phyloP scores from a whole-genome alignment of 768 basidiomycete species.

The Lactarius psammicola region DNA sequence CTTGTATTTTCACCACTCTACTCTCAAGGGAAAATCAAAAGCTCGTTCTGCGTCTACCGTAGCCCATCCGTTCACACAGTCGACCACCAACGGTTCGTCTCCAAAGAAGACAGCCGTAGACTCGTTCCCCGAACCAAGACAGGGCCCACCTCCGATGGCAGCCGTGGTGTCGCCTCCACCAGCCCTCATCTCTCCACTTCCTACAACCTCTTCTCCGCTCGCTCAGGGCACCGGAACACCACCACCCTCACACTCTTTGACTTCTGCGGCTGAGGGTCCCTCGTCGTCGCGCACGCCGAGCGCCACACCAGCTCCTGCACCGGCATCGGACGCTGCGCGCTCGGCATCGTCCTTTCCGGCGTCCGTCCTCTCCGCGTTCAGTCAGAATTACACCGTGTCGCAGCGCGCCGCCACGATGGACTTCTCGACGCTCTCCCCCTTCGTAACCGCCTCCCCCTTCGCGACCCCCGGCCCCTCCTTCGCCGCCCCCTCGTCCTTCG shows the following conservation, averaged over 20 bases:
- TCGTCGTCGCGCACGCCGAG: constrained; percentile 1
- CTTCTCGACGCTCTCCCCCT: constrained; percentile 22
- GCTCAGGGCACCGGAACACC: not conserved
- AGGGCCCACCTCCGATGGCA: not conserved
- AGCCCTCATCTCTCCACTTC: not conserved
- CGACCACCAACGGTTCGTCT: not conserved
- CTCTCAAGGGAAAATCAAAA: constrained; percentile 36
- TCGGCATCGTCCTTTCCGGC: constrained; percentile 2
- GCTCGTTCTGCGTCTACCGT: constrained; percentile 29
- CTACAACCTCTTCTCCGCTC: not conserved
- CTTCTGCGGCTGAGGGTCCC: not conserved
- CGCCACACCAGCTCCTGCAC: not conserved
- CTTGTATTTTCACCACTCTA: constrained; percentile 71
- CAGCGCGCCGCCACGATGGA: constrained; percentile 19
- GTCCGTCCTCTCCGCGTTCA: constrained; percentile 23
- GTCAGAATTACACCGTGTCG: constrained; percentile 2
- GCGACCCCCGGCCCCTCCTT: constrained; percentile 8
- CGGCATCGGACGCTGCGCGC: constrained; percentile 1
- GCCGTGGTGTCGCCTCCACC: not conserved
- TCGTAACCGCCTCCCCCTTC: constrained; percentile 15
- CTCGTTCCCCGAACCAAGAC: not conserved
- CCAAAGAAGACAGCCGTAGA: not conserved
- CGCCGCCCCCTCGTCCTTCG: constrained; percentile 19
- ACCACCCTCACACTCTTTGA: not conserved
- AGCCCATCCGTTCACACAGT: constrained; percentile 23